Base-by-base conservation (phyloP, 2,329 filamentous ascomycete species). In the Fusarium pseudonygamai region DNA sequence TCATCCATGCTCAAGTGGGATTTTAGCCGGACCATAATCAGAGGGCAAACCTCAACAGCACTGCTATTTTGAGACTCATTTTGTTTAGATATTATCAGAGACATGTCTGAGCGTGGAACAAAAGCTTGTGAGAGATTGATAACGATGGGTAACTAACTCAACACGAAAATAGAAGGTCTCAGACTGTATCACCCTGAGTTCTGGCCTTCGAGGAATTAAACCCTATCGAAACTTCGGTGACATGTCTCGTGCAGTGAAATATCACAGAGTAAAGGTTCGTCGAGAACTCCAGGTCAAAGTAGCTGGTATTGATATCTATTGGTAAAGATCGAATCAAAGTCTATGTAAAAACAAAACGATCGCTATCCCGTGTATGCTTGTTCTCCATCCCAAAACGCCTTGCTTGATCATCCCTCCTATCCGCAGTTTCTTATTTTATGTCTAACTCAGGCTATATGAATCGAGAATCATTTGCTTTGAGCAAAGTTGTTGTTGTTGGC, bases 401-500 rank as follows among this genome's bases (percentile, higher is more conserved):
- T 69, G 52, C 67, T 65, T 53, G 16, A 59, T 43, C 26, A 39
- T 30, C 28, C 22, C 37, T 26, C 30, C 52, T 22, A 9, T 43
- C 30, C 56, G 14, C 16, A 43, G 42, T 55, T 40, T 26, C 16
- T 60, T 64, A 24, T 50, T 62, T 34, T 50, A n/a, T 30, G 20
- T 55, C 10, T n/a, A 42, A 43, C 56, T 36, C 28, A 15, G 36
- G 28, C 34, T 30, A 22, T 26, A 22, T 28, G 7, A 50, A 34
- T 50, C 30, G 15, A 60, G 28, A 42, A 57, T 73, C 32, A 43
- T 55, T 26, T 71, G 28, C 59, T 78, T 75, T 40, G 62, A 49
- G 43, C 64, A 57, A 58, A 22, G 37, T 78, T 80, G 66, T 84
- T 84, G 79, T 89, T 88, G 81, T 87, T 88, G 53, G 81, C 85